Conservation (phyloP, 352 stramenopile species). For the Globisporangium echinulatum region DNA sequence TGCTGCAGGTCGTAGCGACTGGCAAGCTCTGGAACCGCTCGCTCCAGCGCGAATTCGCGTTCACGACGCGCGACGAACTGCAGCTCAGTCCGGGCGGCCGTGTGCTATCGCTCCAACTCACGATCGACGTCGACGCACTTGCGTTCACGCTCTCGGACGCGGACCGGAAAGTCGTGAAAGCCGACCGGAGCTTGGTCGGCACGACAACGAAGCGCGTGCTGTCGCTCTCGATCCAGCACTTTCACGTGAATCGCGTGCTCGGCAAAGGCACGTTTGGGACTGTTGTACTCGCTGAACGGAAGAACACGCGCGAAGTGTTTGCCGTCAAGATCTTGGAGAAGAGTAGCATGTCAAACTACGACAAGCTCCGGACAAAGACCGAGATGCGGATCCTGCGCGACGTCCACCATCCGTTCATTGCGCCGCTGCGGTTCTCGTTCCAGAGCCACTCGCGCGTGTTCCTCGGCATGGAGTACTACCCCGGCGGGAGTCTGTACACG, state of each 20-base stretch:
- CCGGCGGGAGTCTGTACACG: slow-evolving; percentile 81
- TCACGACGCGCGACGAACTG: slow-evolving; percentile 80
- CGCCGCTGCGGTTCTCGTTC: slow-evolving; percentile 84
- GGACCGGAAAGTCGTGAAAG: slow-evolving; percentile 60
- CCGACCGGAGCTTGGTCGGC: slow-evolving; percentile 56
- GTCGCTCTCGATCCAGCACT: slow-evolving; percentile 89
- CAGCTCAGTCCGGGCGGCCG: slow-evolving; percentile 68
- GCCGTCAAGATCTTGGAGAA: slow-evolving; percentile 93
- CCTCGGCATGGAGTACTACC: slow-evolving; percentile 84
- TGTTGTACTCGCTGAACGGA: slow-evolving; percentile 76
- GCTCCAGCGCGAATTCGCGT: slow-evolving; percentile 70
- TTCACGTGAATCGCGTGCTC: slow-evolving; percentile 92
- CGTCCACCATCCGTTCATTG: slow-evolving; percentile 91
- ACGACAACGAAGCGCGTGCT: slow-evolving; percentile 79
- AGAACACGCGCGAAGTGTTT: slow-evolving; percentile 85
- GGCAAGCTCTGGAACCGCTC: slow-evolving; percentile 80
- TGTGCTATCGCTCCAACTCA: slow-evolving; percentile 74
- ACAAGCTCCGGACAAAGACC: slow-evolving; percentile 90
- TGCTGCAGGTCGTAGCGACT: slow-evolving; percentile 64
- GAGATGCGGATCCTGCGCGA: slow-evolving; percentile 89
- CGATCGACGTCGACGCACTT: slow-evolving; percentile 78
- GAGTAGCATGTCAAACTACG: slow-evolving; percentile 86
- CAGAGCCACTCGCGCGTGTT: slow-evolving; percentile 79
- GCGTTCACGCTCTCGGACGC: slow-evolving; percentile 76
- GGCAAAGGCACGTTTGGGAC: slow-evolving; percentile 95